phyloP scores from a whole-genome alignment of 2,329 filamentous ascomycete species.

The Diplocarpon mali region DNA sequence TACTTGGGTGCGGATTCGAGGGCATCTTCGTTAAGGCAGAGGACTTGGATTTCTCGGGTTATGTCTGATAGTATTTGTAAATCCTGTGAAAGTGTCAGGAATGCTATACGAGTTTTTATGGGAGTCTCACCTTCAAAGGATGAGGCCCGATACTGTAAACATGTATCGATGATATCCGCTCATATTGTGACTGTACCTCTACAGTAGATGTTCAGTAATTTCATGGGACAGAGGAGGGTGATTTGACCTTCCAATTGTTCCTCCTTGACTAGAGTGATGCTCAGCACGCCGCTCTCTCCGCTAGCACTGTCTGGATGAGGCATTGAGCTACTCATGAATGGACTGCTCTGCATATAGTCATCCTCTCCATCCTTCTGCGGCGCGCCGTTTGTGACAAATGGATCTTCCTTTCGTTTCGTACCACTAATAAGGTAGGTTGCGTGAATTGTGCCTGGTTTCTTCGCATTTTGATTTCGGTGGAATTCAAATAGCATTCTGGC shows the following conservation, averaged over 20 bases:
- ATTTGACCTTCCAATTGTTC: constrained; percentile 55
- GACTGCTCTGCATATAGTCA: constrained; percentile 54
- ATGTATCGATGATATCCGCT: constrained; percentile 67
- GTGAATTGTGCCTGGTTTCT: constrained; percentile 63
- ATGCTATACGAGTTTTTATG: background rate
- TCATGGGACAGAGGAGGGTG: constrained; percentile 13
- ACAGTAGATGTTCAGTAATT: constrained; percentile 7
- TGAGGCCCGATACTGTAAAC: constrained; percentile 74
- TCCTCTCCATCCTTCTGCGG: constrained; percentile 48
- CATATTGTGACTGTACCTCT: constrained; percentile 60
- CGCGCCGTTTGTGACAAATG: constrained; percentile 29
- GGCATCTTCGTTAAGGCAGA: constrained; percentile 47
- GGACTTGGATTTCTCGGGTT: constrained; percentile 47
- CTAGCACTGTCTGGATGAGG: constrained; percentile 40
- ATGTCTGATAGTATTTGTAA: constrained; percentile 62
- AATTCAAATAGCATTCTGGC: constrained; percentile 82
- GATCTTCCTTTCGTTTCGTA: constrained; percentile 36
- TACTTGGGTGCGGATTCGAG: constrained; percentile 49
- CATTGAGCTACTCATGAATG: constrained; percentile 56
- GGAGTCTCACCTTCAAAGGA: constrained; percentile 45
- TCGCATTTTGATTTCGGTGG: constrained; percentile 64
- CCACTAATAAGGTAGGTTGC: constrained; percentile 89
- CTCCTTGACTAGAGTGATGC: constrained; percentile 59
- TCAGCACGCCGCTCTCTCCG: constrained; percentile 42
- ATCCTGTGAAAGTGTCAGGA: constrained; percentile 32